phyloP scores from a whole-genome alignment of 192 early-diverging fungal species.

The Coemansia erecta region DNA sequence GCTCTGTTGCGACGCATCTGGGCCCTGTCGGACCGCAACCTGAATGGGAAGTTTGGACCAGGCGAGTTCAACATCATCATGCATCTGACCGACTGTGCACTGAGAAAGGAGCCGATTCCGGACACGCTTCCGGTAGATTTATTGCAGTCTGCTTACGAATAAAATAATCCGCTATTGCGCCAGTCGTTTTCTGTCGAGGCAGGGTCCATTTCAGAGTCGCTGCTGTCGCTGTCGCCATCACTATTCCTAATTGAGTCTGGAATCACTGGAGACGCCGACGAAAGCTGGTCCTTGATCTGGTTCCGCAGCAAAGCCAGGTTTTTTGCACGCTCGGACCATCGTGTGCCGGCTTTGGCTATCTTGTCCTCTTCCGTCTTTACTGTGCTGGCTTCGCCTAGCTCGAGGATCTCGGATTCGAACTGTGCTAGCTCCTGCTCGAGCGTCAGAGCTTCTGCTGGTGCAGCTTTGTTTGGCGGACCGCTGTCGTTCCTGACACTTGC shows the following conservation, averaged over 20 bases:
- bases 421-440: background rate
- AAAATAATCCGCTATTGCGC: conserved; percentile 4
- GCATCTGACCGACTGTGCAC: conserved; percentile 34
- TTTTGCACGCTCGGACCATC: too few species aligned
- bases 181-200: background rate
- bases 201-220: background rate
- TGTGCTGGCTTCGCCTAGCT: background rate
- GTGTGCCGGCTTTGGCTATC: background rate
- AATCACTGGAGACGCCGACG: too few species aligned
- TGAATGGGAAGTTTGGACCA: conserved; percentile 36
- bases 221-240: too few species aligned
- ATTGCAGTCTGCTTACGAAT: conserved; percentile 28
- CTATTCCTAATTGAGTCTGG: too few species aligned
- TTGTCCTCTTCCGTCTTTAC: background rate
- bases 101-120: conserved; percentile 31
- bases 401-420: background rate
- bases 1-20: conserved; percentile 34
- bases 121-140: conserved; percentile 31
- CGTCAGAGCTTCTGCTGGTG: background rate
- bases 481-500: background rate
- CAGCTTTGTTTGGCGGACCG: background rate
- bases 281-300: too few species aligned
- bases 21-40: conserved; percentile 35
- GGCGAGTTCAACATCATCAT: conserved; percentile 45
- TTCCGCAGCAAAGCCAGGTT: too few species aligned